phyloP scores from a whole-genome alignment of 176 grass and related monocot species.

The Rhynchospora pubera region DNA sequence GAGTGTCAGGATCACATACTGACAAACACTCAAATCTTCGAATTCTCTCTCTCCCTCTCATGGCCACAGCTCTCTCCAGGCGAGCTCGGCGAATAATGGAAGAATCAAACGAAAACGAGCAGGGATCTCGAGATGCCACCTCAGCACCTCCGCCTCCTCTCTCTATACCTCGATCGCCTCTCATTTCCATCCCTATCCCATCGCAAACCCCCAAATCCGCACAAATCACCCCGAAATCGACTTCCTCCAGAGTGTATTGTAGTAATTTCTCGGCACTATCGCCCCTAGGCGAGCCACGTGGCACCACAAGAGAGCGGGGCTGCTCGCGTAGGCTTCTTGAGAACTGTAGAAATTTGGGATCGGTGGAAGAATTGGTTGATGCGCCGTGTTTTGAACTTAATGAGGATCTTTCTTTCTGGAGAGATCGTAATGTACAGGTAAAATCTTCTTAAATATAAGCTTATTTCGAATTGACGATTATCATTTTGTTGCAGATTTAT shows the following conservation, averaged over 20 bases:
- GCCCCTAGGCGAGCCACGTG: conserved; percentile 24
- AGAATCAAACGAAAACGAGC: conserved; percentile 64
- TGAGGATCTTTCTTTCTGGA: conserved; percentile 86
- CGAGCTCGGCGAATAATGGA: conserved; percentile 1
- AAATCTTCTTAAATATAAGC: neutral
- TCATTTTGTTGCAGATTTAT: too few relatives aligned
- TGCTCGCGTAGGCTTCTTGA: conserved; percentile 35
- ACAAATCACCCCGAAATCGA: conserved; percentile 52
- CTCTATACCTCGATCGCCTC: conserved; percentile 53
- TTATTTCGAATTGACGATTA: too few relatives aligned
- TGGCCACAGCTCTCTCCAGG: neutral
- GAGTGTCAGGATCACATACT: neutral
- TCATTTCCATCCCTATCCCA: conserved; percentile 59
- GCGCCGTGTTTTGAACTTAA: conserved; percentile 74
- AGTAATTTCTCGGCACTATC: conserved; percentile 8
- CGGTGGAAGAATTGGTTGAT: conserved; percentile 35
- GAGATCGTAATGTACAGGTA: conserved; percentile 88
- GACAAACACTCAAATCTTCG: neutral
- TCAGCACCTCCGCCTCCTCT: neutral
- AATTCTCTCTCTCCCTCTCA: neutral
- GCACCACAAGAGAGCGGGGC: conserved; percentile 37
- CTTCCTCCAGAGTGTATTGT: conserved; percentile 17
- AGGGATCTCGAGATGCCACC: conserved; percentile 18
- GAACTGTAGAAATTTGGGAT: conserved; percentile 31
- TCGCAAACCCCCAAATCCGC: conserved; percentile 50